A percentile compares a stretch with the other conserved stretches of the same genome.
Evolutionary conservation across 768 basidiomycete species (phyloP).

Genomic region (Hypholoma fasciculare): DNA sequence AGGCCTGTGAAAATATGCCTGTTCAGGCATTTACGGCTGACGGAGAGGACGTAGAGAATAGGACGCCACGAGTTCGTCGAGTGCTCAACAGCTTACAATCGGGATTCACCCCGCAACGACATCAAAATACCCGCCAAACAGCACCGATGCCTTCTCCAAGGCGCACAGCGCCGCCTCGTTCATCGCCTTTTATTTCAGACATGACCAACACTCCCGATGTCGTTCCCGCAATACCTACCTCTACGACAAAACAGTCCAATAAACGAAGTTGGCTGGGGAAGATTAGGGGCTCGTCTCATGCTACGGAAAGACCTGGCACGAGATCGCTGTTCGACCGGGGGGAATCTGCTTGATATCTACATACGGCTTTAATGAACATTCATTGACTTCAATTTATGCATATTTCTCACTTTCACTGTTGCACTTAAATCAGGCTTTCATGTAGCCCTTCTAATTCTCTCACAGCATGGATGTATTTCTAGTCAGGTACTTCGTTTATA

Average conservation of each 20-base stretch:
- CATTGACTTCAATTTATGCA: not conserved
- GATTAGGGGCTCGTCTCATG: conserved; percentile 49
- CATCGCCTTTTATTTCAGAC: conserved; percentile 48
- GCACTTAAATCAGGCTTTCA: conserved; percentile 18
- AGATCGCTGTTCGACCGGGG: conserved; percentile 18
- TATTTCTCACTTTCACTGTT: conserved; percentile 1
- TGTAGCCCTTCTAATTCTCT: conserved; percentile 18
- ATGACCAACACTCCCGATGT: conserved; percentile 67
- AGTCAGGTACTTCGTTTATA: conserved; percentile 14
- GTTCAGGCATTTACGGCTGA: conserved; percentile 67
- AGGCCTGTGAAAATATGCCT: conserved; percentile 53
- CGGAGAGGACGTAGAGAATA: conserved; percentile 36
- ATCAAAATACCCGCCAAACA: conserved; percentile 41
- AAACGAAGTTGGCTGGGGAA: conserved; percentile 76
- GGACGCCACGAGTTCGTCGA: conserved; percentile 65
- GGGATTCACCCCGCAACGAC: conserved; percentile 74
- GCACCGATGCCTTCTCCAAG: conserved; percentile 50
- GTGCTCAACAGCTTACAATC: conserved; percentile 56
- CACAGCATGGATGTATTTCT: conserved; percentile 29
- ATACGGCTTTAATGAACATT: not conserved
- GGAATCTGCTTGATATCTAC: conserved; percentile 17
- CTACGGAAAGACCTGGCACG: conserved; percentile 13
- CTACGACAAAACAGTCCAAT: conserved; percentile 39
- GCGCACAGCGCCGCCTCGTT: conserved; percentile 31
- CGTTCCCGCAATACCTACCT: conserved; percentile 23